phyloP scores from a whole-genome alignment of 2,329 filamentous ascomycete species.

The Cladosporium halotolerans region DNA sequence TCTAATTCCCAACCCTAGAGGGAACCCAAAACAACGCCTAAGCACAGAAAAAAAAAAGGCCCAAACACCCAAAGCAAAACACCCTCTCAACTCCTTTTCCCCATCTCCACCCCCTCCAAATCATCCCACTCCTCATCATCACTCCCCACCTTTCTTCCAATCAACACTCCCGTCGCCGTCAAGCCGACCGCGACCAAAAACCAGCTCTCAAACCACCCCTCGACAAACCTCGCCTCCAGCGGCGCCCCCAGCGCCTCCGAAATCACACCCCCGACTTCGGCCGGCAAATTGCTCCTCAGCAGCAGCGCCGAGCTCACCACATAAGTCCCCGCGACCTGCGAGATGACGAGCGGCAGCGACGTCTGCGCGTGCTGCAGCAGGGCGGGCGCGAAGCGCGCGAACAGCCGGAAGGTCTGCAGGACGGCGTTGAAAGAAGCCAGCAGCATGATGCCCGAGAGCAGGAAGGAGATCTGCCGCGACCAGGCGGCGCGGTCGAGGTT shows the following conservation, averaged over 20 bases:
- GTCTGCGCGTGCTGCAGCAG: constrained; percentile 69
- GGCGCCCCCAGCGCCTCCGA: constrained; percentile 71
- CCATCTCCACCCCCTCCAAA: constrained; percentile 52
- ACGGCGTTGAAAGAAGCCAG: constrained; percentile 74
- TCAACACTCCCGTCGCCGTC: constrained; percentile 66
- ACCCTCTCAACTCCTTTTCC: constrained; percentile 42
- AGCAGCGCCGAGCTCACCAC: constrained; percentile 75
- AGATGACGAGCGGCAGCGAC: constrained; percentile 71
- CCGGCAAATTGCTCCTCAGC: constrained; percentile 69
- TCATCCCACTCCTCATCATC: constrained; percentile 39
- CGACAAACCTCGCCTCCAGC: constrained; percentile 64
- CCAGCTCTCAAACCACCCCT: constrained; percentile 84
- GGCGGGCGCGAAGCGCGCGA: constrained; percentile 66
- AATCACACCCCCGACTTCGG: constrained; percentile 69
- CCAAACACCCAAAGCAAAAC: neutral
- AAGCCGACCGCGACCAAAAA: constrained; percentile 63
- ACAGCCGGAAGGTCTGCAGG: constrained; percentile 77
- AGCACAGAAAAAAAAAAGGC: too few species aligned
- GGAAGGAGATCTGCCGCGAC: constrained; percentile 78
- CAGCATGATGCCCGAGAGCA: constrained; percentile 76
- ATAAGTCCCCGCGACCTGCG: constrained; percentile 77
- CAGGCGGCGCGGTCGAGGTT: constrained; percentile 74
- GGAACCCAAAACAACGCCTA: too few species aligned
- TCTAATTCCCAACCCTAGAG: too few species aligned
- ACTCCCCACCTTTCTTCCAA: constrained; percentile 57